A percentile compares a stretch with the other conserved stretches of the same genome.
Conservation (phyloP, 371 early-diverging fungal species). For the Haplosporangium sp. region DNA sequence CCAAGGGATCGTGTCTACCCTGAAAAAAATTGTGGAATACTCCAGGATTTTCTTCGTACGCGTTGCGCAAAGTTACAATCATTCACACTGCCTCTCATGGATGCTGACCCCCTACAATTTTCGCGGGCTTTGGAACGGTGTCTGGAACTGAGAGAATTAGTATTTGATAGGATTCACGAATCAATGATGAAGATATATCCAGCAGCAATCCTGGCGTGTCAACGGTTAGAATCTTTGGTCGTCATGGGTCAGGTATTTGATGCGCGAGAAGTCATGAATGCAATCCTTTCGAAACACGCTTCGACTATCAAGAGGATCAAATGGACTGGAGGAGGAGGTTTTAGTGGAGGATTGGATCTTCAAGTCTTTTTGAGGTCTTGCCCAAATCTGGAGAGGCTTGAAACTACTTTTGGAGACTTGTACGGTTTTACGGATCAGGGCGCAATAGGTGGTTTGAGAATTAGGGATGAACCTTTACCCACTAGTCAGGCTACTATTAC, state of each 20-base stretch:
- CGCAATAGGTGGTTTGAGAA: not conserved
- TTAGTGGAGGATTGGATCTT: not conserved
- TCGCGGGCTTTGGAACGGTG: not conserved
- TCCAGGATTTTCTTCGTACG: not conserved
- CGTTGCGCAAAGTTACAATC: not conserved
- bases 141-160: not conserved
- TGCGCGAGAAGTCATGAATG: not conserved
- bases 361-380: slow-evolving; percentile 1
- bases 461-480: slow-evolving; percentile 2
- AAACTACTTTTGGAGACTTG: not conserved
- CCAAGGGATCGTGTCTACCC: not conserved
- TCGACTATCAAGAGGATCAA: slow-evolving; percentile 1
- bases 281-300: not conserved
- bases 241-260: not conserved
- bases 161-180: not conserved
- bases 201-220: slow-evolving; percentile 2
- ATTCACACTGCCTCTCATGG: not conserved
- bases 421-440: not conserved
- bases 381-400: not conserved
- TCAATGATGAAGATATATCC: not conserved
- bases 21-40: not conserved
- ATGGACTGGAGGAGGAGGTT: slow-evolving; percentile 9
- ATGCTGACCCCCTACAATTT: not conserved
- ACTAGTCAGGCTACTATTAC: not conserved
- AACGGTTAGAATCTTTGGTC: not conserved